Percentiles rank a stretch among this genome's conserved stretches.
Conservation (phyloP, 768 basidiomycete species). For the Lanmaoa pseudosensibilis region DNA sequence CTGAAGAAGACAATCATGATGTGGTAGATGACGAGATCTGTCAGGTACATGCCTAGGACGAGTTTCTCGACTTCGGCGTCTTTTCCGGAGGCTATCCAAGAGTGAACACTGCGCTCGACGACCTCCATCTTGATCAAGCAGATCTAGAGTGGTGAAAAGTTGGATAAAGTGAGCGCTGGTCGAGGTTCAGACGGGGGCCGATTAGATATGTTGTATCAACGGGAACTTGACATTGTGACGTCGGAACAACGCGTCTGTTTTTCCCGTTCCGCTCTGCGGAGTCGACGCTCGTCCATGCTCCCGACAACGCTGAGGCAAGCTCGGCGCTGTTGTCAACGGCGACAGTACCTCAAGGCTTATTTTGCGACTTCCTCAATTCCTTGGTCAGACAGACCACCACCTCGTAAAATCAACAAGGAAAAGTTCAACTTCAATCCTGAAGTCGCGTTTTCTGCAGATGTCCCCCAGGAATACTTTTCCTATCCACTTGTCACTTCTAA, state of each 20-base stretch:
- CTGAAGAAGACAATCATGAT: conserved; percentile 32
- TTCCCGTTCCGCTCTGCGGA: conserved; percentile 5
- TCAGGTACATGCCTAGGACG: conserved; percentile 51
- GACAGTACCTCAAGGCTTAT: conserved; percentile 23
- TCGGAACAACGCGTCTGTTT: conserved; percentile 5
- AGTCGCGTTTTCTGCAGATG: conserved; percentile 51
- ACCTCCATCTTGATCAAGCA: conserved; percentile 36
- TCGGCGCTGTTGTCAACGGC: conserved; percentile 21
- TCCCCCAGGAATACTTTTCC: conserved; percentile 45
- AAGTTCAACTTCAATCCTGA: conserved; percentile 79
- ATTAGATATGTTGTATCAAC: conserved; percentile 6
- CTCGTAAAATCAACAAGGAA: conserved; percentile 36
- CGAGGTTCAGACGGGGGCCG: not conserved
- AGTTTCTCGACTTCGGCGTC: conserved; percentile 60
- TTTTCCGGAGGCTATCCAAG: conserved; percentile 68
- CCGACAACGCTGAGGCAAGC: conserved; percentile 17
- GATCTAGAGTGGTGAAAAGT: not conserved
- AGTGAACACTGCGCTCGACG: conserved; percentile 57
- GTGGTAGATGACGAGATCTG: not conserved
- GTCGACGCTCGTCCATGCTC: conserved; percentile 20
- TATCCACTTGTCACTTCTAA: conserved; percentile 70
- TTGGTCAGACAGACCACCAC: conserved; percentile 13
- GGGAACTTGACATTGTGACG: not conserved
- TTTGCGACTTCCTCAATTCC: conserved; percentile 24
- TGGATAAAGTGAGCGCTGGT: not conserved